phyloP scores from a whole-genome alignment of 805 yeast genomes.

The Wickerhamomyces rabaulensis region DNA sequence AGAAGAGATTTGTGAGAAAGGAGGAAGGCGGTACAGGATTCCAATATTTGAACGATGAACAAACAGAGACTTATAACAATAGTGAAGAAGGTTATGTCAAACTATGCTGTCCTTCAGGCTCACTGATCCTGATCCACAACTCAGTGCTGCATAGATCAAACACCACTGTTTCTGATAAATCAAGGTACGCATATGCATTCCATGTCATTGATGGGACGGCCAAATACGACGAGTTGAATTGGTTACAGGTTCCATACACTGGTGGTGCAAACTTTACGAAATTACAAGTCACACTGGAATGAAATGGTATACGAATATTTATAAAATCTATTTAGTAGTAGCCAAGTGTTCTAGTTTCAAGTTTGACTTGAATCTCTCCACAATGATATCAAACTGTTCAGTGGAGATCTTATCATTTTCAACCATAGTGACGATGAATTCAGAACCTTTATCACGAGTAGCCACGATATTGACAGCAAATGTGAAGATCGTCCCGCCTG shows the following conservation, averaged over 20 bases:
- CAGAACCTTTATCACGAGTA: constrained; percentile 11
- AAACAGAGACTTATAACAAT: constrained; percentile 21
- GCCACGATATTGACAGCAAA: constrained; percentile 9
- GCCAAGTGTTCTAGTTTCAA: not conserved
- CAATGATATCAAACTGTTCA: constrained; percentile 7
- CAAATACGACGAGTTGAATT: constrained; percentile 58
- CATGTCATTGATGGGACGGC: constrained; percentile 68
- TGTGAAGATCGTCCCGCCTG: constrained; percentile 10
- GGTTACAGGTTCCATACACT: constrained; percentile 73
- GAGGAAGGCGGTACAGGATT: constrained; percentile 54
- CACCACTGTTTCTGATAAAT: constrained; percentile 44
- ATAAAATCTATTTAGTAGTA: not conserved
- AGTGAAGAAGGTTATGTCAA: constrained; percentile 36
- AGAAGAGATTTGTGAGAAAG: constrained; percentile 58
- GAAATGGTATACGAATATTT: not conserved
- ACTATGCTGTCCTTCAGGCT: constrained; percentile 66
- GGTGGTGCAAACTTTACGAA: constrained; percentile 61
- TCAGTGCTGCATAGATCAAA: constrained; percentile 70
- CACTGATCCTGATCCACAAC: constrained; percentile 66
- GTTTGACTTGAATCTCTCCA: constrained; percentile 7
- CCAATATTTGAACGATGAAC: constrained; percentile 27
- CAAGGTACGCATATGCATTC: constrained; percentile 75
- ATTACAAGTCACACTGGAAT: constrained; percentile 21
- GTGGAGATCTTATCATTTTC: constrained; percentile 3
- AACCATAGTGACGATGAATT: constrained; percentile 11